phyloP scores from a whole-genome alignment of 2,329 filamentous ascomycete genomes.

The Rosellinia necatrix region DNA sequence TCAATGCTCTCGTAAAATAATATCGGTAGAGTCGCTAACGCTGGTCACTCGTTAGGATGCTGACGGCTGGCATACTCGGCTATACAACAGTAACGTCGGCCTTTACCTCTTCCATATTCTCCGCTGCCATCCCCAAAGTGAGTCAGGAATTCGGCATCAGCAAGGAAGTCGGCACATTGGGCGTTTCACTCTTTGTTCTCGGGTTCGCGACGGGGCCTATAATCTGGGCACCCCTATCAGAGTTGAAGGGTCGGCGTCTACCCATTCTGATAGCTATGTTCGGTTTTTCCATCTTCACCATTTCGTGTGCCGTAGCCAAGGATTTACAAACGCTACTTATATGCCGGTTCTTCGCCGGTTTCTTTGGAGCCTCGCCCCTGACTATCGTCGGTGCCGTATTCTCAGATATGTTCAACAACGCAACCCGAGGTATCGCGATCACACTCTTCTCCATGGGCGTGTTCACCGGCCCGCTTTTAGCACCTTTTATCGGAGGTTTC shows the following conservation, averaged over 20 bases:
- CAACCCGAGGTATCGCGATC: constrained; percentile 62
- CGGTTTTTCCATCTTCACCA: constrained; percentile 71
- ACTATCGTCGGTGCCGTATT: constrained; percentile 73
- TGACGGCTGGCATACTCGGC: constrained; percentile 70
- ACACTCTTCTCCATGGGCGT: constrained; percentile 65
- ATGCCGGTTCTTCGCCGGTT: constrained; percentile 74
- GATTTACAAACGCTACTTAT: constrained; percentile 72
- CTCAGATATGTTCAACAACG: constrained; percentile 72
- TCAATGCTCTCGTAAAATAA: not conserved
- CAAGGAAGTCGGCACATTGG: constrained; percentile 65
- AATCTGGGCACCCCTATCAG: constrained; percentile 74
- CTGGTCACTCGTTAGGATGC: constrained; percentile 48
- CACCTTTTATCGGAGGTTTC: constrained; percentile 72
- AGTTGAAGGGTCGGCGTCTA: constrained; percentile 69
- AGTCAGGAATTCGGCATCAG: constrained; percentile 64
- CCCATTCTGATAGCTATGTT: constrained; percentile 67
- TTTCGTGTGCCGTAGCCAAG: constrained; percentile 67
- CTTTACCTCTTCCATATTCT: constrained; percentile 78
- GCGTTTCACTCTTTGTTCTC: constrained; percentile 71
- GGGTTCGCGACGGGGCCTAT: constrained; percentile 67
- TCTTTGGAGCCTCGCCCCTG: constrained; percentile 71
- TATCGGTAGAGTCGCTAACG: not conserved
- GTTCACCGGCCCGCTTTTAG: constrained; percentile 69
- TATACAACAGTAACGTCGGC: constrained; percentile 74
- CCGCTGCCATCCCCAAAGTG: constrained; percentile 64